Percentiles rank a stretch among this genome's conserved stretches.
These are phyloP conservation scores for Haberlea rhodopensis DNA, from an alignment of 257 asterid species.

Conservation along the genomic window DNA sequence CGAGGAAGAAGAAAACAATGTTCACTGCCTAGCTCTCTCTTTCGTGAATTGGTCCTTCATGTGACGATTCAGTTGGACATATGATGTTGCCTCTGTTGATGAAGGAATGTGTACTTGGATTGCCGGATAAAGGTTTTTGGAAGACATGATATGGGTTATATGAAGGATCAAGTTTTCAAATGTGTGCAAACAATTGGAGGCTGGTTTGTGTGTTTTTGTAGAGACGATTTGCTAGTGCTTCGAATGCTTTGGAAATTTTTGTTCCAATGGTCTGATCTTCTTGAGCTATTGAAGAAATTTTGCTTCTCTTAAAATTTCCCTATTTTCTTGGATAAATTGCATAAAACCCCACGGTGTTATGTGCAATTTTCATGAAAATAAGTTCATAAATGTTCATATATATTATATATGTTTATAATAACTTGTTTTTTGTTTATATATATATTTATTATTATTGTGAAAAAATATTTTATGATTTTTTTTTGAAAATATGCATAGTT, in stretches of 20 bases:
- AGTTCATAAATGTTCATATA: too few relatives aligned
- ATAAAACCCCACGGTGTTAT: too few relatives aligned
- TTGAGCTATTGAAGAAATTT: neutral
- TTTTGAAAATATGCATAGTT: too few relatives aligned
- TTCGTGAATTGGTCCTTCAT: conserved; percentile 95
- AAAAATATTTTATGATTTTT: too few relatives aligned
- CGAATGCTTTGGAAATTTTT: neutral
- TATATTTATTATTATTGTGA: too few relatives aligned
- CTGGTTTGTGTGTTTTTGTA: neutral
- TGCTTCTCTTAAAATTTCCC: too few relatives aligned
- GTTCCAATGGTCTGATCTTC: neutral
- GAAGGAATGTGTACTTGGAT: neutral
- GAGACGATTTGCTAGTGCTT: neutral
- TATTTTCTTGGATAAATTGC: too few relatives aligned
- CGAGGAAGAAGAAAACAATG: conserved; percentile 58
- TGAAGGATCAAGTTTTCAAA: neutral
- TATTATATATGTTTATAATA: too few relatives aligned
- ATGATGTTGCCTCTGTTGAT: neutral
- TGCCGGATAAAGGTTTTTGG: neutral
- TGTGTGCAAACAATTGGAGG: neutral
- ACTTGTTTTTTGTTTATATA: too few relatives aligned
- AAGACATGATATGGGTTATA: neutral
- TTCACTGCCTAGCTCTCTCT: conserved; percentile 87
- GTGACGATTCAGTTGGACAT: conserved; percentile 20
- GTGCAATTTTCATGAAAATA: too few relatives aligned